phyloP scores from a whole-genome alignment of 495 filamentous ascomycete genomes.

The Penicillium ochrochloron region DNA sequence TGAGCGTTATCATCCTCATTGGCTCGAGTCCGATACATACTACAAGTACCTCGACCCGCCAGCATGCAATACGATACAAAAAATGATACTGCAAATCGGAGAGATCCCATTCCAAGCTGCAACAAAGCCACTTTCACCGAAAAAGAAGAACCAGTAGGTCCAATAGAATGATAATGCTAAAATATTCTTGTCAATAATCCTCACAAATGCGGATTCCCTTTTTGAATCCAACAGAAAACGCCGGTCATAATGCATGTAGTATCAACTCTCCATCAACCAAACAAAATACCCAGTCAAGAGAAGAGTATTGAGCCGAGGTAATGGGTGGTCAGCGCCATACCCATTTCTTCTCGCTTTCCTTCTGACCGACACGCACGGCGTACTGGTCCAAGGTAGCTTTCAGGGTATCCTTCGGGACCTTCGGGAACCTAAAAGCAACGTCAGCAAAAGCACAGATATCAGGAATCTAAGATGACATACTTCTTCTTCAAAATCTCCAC shows the following conservation, averaged over 20 bases:
- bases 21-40: background rate
- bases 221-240: conserved; percentile 2
- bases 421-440: conserved; percentile 60
- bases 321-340: conserved; percentile 40
- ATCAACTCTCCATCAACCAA: background rate
- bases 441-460: conserved; percentile 14
- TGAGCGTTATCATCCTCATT: background rate
- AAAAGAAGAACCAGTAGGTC: background rate
- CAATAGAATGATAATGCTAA: conserved; percentile 2
- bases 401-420: conserved; percentile 70
- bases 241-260: background rate
- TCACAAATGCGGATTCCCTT: background rate
- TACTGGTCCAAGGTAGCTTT: conserved; percentile 72
- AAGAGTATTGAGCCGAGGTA: background rate
- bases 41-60: background rate
- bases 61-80: background rate
- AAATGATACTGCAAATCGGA: background rate
- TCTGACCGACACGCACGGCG: conserved; percentile 68
- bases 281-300: background rate
- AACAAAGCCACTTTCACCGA: background rate
- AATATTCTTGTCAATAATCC: background rate
- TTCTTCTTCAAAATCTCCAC: conserved; percentile 76
- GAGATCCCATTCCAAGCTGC: background rate
- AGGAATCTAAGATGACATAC: conserved; percentile 31
- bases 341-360: conserved; percentile 69